Base-by-base conservation (phyloP, 2,329 filamentous ascomycete genomes). In the Xylaria sp. region DNA sequence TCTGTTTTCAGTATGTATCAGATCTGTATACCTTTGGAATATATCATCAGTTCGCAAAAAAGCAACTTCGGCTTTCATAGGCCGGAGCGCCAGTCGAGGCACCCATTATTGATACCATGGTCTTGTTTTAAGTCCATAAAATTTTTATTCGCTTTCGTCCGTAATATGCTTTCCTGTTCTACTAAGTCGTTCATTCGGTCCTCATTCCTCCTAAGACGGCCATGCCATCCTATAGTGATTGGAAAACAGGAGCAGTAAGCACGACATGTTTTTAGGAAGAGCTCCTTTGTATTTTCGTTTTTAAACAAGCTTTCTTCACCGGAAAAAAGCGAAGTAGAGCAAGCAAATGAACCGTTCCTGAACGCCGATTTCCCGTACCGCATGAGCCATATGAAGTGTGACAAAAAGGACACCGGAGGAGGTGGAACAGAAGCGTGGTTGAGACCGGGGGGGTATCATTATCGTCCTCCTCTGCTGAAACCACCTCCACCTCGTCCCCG, bases 301-400 rank as follows among this genome's bases (percentile, higher is more conserved):
- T 56, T 35, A 37, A 57, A 60, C 43, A 37, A 38, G 33, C 37
- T 17, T 25, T 19, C 60, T 41, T 52, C 27, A 15, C 25, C 21
- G 23, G 35, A 38, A 35, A 37, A 17, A 23, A 21, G 44, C 13
- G 23, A 41, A 35, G 40, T 49, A 35, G 40, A 47, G 54, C 23
- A 58, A 46, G 25, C 4, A 37, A 49, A 63, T 47, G 49, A 62
- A 53, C 51, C 35, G 19, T 57, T 64, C 66, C 68, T 64, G 65
- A 71, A 71, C 69, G 69, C 69, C 69, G 21, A 55, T 46, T 66
- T 64, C 66, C 67, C 51, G 58, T 65, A 56, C 65, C 68, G 48
- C 64, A 62, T 68, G 58, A 69, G 64, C 62, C 66, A 57, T 60
- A 46, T 43, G 37, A 58, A 60, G 54, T 47, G 58, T 48, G 44